phyloP scores from a whole-genome alignment of 2,329 filamentous ascomycete species.

The Neofusicoccum sp. region DNA sequence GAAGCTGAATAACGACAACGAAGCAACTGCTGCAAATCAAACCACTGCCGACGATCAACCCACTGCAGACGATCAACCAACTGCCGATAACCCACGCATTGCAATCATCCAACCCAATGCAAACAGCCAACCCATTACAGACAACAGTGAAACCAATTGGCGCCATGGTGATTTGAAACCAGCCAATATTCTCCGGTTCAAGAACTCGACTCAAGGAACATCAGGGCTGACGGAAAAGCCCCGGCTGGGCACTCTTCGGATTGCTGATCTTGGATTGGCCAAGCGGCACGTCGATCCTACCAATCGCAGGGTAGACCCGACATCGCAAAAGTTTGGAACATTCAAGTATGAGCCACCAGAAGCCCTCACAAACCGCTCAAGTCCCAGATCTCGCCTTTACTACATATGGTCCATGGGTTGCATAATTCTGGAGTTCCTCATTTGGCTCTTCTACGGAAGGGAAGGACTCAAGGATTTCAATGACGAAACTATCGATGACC shows the following conservation, averaged over 20 bases:
- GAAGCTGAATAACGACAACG: neutral
- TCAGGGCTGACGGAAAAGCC: no score
- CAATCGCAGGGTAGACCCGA: neutral
- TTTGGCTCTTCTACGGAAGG: conserved; percentile 31
- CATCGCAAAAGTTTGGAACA: no score
- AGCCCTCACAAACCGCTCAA: conserved; percentile 4
- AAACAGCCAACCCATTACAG: neutral
- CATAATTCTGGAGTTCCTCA: conserved; percentile 30
- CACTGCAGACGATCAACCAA: no score
- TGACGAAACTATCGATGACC: neutral
- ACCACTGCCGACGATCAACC: no score
- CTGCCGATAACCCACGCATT: no score
- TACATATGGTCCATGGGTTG: conserved; percentile 35
- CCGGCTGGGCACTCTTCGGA: neutral
- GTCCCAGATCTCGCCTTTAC: conserved; percentile 28
- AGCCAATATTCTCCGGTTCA: neutral
- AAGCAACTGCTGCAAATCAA: no score
- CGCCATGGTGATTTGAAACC: neutral
- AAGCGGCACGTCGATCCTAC: neutral
- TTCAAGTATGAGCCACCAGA: conserved; percentile 23
- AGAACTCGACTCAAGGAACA: neutral
- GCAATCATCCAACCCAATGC: no score
- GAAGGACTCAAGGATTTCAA: conserved; percentile 17
- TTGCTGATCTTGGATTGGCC: neutral
- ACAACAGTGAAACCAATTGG: neutral